Percentiles rank a stretch among this genome's conserved stretches.
Conservation (phyloP, 495 filamentous ascomycete genomes). For the Cryomyces minteri region DNA sequence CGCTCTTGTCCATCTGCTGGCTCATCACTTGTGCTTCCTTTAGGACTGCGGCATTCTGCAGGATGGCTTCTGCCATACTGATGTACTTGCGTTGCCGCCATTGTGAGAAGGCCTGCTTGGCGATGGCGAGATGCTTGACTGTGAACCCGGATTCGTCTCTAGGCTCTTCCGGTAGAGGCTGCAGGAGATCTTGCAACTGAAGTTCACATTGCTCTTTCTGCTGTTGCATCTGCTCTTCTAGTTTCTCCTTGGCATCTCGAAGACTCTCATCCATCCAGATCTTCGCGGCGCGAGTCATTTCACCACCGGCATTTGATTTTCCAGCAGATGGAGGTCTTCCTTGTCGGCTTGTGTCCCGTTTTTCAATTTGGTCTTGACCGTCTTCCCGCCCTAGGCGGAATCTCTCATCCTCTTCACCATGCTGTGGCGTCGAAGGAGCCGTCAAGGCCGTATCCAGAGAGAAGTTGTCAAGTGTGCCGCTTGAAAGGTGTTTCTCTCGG, state of each 20-base stretch:
- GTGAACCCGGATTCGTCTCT: not conserved
- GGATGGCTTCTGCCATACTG: slow-evolving; percentile 80
- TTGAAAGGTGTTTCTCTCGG: slow-evolving; percentile 91
- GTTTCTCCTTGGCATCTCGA: slow-evolving; percentile 61
- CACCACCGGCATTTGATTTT: slow-evolving; percentile 56
- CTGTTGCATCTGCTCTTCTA: slow-evolving; percentile 33
- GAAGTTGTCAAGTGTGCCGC: slow-evolving; percentile 89
- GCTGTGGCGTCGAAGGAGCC: slow-evolving; percentile 78
- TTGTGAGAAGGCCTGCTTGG: slow-evolving; percentile 42
- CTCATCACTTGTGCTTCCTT: slow-evolving; percentile 99
- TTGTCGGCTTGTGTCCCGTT: slow-evolving; percentile 69
- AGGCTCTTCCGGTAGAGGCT: slow-evolving; percentile 9
- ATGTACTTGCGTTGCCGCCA: slow-evolving; percentile 82
- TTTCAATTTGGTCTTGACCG: slow-evolving; percentile 77
- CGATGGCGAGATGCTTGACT: slow-evolving; percentile 36
- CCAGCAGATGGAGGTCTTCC: slow-evolving; percentile 65
- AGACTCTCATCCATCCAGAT: slow-evolving; percentile 73
- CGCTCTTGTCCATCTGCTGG: slow-evolving; percentile 82
- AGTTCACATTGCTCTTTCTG: slow-evolving; percentile 50
- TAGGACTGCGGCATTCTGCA: slow-evolving; percentile 69
- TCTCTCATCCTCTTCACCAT: slow-evolving; percentile 52
- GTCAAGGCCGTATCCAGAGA: slow-evolving; percentile 89
- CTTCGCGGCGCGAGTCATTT: slow-evolving; percentile 74
- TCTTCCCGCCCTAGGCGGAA: slow-evolving; percentile 61
- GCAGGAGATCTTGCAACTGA: slow-evolving; percentile 40